A percentile compares a stretch with the other conserved stretches of the same genome.
Conservation (phyloP, 495 filamentous ascomycete genomes). For the Hypoxylon crocopeplum region DNA sequence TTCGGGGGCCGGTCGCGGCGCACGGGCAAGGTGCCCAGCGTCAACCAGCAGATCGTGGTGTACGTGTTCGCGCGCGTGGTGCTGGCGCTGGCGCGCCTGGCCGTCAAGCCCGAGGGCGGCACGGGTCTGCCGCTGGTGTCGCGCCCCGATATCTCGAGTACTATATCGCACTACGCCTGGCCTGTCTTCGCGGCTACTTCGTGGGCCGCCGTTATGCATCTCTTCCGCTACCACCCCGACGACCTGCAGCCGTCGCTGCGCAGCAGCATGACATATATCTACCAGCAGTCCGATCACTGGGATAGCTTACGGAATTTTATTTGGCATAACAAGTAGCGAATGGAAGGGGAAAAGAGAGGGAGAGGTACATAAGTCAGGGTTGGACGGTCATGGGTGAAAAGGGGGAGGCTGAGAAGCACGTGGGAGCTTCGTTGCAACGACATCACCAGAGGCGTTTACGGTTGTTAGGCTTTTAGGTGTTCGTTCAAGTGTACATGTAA, state of each 20-base stretch:
- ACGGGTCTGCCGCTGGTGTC: conserved; percentile 54
- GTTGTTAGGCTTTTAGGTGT: not conserved
- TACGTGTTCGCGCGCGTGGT: conserved; percentile 95
- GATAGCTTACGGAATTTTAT: conserved; percentile 79
- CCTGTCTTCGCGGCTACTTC: conserved; percentile 85
- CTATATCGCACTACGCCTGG: conserved; percentile 77
- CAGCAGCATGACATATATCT: conserved; percentile 99
- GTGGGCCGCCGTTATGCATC: conserved; percentile 94
- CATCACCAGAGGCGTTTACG: conserved; percentile 22
- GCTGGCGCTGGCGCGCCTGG: conserved; percentile 81
- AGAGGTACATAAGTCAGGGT: not conserved
- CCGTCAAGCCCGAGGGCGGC: conserved; percentile 65
- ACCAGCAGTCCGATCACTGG: conserved; percentile 82
- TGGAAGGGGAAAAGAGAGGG: not conserved
- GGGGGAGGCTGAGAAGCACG: no score
- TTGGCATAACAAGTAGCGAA: conserved; percentile 78
- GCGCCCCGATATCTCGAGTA: conserved; percentile 43
- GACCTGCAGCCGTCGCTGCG: conserved; percentile 87
- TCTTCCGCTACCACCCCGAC: conserved; percentile 91
- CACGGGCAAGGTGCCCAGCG: conserved; percentile 70
- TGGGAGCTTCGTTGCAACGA: not conserved
- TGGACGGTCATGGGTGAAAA: not conserved
- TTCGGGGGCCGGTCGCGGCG: conserved; percentile 72
- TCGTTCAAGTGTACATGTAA: conserved; percentile 3
- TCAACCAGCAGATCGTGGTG: conserved; percentile 97